Conservation (phyloP, 228 moss, liverwort and hornwort species). For the Sphagnum magellanicum region DNA sequence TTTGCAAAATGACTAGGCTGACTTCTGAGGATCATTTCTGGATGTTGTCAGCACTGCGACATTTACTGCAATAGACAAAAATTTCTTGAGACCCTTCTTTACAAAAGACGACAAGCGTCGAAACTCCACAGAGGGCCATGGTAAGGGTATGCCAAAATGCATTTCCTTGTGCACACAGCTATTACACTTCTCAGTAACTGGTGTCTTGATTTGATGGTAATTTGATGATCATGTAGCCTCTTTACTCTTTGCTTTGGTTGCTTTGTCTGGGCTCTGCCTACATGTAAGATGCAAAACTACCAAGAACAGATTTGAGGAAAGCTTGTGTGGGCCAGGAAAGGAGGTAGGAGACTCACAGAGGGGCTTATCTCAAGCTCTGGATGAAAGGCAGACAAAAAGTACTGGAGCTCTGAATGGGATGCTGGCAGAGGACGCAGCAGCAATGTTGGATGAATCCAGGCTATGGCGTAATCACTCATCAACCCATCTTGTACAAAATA, state of each 20-base stretch:
- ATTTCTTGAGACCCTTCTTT: constrained; percentile 93
- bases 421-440: background rate
- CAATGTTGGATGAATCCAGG: constrained; percentile 30
- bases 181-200: no score
- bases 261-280: background rate
- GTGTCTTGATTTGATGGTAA: no score
- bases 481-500: constrained; percentile 33
- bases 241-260: no score
- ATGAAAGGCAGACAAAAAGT: constrained; percentile 8
- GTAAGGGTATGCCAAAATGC: constrained; percentile 23
- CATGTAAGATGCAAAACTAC: background rate
- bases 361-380: constrained; percentile 45
- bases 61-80: constrained; percentile 89
- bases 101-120: constrained; percentile 67
- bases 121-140: constrained; percentile 28
- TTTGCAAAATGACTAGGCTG: background rate
- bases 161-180: background rate
- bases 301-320: constrained; percentile 17
- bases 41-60: constrained; percentile 53
- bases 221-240: no score
- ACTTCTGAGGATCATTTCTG: background rate
- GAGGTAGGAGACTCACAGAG: constrained; percentile 45
- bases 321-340: constrained; percentile 44
- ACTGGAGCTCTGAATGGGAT: constrained; percentile 9
- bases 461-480: constrained; percentile 26